These are phyloP conservation scores for Penstemon newberryi DNA, from an alignment of 257 asterid genomes.

Conservation along the genomic window DNA sequence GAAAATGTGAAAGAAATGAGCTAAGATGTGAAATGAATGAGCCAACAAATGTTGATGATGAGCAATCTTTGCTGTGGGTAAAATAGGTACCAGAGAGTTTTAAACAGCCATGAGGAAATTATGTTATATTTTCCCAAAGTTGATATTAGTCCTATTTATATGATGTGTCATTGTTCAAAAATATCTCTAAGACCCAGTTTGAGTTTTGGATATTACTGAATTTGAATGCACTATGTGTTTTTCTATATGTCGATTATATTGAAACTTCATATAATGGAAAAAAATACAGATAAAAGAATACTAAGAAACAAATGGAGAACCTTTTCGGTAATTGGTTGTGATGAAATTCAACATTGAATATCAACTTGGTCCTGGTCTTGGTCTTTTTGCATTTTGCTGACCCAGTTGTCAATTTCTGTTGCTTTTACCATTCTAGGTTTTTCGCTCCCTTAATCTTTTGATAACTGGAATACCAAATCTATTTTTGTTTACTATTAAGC, in stretches of 20 bases:
- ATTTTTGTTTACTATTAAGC: slow-evolving; percentile 2
- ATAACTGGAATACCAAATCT: neutral
- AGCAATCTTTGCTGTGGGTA: neutral
- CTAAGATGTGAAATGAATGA: neutral
- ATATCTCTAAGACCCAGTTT: neutral
- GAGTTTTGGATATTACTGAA: neutral
- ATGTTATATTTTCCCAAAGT: neutral
- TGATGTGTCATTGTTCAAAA: too few relatives aligned
- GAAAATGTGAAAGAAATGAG: neutral
- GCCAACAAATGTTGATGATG: neutral
- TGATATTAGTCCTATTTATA: neutral
- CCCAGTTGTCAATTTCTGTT: neutral
- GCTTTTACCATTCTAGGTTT: neutral
- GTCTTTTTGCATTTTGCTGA: neutral
- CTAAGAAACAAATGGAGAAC: too few relatives aligned
- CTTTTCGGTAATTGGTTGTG: too few relatives aligned
- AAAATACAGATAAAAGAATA: too few relatives aligned
- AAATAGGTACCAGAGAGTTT: neutral
- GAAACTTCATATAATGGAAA: too few relatives aligned
- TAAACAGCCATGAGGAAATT: slow-evolving; percentile 1
- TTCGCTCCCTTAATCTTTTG: neutral
- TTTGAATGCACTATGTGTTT: neutral
- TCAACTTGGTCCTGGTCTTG: neutral
- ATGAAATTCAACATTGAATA: too few relatives aligned
- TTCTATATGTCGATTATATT: too few relatives aligned